Conservation (phyloP, 2,329 filamentous ascomycete genomes). For the Penicillium sp. region DNA sequence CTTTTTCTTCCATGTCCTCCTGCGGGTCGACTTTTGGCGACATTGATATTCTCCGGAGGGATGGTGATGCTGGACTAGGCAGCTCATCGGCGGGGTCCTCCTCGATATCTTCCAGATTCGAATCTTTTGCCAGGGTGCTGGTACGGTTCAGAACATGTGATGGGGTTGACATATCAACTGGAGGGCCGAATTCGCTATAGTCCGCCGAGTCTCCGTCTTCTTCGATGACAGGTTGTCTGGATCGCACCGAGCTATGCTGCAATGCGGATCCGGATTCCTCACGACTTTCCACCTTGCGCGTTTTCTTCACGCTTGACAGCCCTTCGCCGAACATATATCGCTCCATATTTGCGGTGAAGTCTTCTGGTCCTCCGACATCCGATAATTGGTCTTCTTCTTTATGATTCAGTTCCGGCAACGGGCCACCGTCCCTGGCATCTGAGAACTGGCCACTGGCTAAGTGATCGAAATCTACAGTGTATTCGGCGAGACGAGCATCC, state of each 20-base stretch:
- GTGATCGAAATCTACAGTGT: conserved; percentile 45
- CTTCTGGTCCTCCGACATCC: conserved; percentile 46
- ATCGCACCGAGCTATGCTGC: conserved; percentile 23
- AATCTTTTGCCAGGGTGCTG: conserved; percentile 32
- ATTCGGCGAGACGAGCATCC: conserved; percentile 45
- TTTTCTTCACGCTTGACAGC: conserved; percentile 21
- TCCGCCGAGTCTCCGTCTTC: conserved; percentile 40
- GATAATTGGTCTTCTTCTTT: conserved; percentile 38
- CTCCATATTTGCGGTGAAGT: conserved; percentile 49
- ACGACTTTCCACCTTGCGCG: conserved; percentile 15
- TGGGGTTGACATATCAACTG: conserved; percentile 50
- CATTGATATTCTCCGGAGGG: conserved; percentile 27
- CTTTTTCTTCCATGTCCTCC: conserved; percentile 11
- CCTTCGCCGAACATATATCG: conserved; percentile 40
- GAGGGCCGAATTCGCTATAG: conserved; percentile 48
- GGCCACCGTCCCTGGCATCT: conserved; percentile 27
- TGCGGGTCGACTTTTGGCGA: conserved; percentile 23
- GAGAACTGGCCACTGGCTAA: conserved; percentile 35
- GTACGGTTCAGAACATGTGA: conserved; percentile 43
- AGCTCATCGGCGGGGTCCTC: conserved; percentile 36
- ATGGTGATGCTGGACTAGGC: conserved; percentile 29
- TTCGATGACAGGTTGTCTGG: conserved; percentile 33
- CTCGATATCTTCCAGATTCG: conserved; percentile 42
- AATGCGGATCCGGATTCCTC: conserved; percentile 13
- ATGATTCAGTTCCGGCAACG: conserved; percentile 30